These are phyloP conservation scores for Aspergillus brunneoviolaceus DNA, from an alignment of 2,329 filamentous ascomycete genomes.

Conservation along the genomic window DNA sequence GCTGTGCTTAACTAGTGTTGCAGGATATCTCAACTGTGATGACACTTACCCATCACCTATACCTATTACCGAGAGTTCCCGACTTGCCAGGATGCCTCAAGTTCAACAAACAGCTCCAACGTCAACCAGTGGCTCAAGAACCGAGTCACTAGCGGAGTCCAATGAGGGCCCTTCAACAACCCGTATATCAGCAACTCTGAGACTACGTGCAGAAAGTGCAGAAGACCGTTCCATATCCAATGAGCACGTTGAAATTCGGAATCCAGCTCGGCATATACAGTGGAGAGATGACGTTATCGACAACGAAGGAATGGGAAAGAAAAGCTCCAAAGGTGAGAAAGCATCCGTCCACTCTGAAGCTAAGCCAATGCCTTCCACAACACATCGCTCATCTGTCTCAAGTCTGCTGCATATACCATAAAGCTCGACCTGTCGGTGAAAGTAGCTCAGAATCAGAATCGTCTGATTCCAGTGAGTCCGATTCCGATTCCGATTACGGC, in stretches of 20 bases:
- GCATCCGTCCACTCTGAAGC: not conserved
- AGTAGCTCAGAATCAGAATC: conserved; percentile 61
- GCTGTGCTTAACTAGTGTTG: not conserved
- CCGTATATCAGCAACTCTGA: conserved; percentile 31
- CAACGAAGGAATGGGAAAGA: conserved; percentile 91
- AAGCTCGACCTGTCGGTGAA: conserved; percentile 76
- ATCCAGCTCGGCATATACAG: conserved; percentile 65
- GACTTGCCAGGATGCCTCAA: conserved; percentile 35
- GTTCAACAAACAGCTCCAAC: conserved; percentile 29
- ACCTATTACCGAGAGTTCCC: too few species aligned
- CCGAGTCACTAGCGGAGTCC: conserved; percentile 28
- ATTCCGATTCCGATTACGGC: conserved; percentile 49
- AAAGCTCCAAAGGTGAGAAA: conserved; percentile 80
- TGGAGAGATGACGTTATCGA: conserved; percentile 94
- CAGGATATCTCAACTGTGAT: too few species aligned
- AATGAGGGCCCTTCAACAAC: conserved; percentile 19
- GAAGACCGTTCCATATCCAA: conserved; percentile 19
- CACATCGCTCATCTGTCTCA: conserved; percentile 36
- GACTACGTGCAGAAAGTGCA: conserved; percentile 32
- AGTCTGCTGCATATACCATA: conserved; percentile 99
- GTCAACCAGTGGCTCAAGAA: conserved; percentile 23
- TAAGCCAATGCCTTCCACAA: not conserved
- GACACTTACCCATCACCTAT: too few species aligned
- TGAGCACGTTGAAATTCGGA: conserved; percentile 14
- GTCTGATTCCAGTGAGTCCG: conserved; percentile 54